Evolutionary conservation across 768 basidiomycete species (phyloP).

Genomic region (Tricholoma furcatifolium): DNA sequence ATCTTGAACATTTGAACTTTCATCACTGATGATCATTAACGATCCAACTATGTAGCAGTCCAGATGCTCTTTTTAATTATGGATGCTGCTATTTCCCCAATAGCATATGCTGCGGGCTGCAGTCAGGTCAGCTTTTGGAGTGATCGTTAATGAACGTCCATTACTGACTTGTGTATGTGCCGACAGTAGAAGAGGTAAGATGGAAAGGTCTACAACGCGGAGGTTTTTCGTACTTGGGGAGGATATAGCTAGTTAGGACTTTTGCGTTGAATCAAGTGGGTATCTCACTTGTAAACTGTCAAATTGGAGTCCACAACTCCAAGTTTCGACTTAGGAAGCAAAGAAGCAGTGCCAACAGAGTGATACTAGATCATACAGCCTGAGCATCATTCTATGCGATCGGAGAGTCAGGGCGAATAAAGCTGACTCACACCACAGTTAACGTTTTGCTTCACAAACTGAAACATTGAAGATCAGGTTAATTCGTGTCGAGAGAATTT

Average conservation of each 20-base stretch:
- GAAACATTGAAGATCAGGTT: background rate
- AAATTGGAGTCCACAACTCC: constrained; percentile 22
- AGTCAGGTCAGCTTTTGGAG: background rate
- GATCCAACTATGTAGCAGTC: no score
- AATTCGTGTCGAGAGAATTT: background rate
- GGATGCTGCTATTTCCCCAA: constrained; percentile 1
- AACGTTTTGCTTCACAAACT: constrained; percentile 23
- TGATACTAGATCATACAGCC: constrained; percentile 21
- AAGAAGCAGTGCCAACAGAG: constrained; percentile 36
- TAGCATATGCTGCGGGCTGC: background rate
- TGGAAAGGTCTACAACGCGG: constrained; percentile 44
- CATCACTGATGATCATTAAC: no score
- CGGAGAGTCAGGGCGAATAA: background rate
- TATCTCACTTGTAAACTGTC: constrained; percentile 23
- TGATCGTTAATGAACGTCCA: background rate
- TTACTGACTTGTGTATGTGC: constrained; percentile 31
- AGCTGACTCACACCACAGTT: constrained; percentile 24
- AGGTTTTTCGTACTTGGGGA: constrained; percentile 40
- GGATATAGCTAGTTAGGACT: background rate
- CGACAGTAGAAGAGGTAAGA: constrained; percentile 39
- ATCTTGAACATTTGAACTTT: no score
- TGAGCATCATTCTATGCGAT: background rate
- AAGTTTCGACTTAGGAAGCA: constrained; percentile 32
- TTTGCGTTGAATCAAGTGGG: background rate
- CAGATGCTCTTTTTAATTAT: background rate